A percentile compares a stretch with the other conserved stretches of the same genome.
phyloP scores from a whole-genome alignment of 306 rosid species.

The Malus asiatica region DNA sequence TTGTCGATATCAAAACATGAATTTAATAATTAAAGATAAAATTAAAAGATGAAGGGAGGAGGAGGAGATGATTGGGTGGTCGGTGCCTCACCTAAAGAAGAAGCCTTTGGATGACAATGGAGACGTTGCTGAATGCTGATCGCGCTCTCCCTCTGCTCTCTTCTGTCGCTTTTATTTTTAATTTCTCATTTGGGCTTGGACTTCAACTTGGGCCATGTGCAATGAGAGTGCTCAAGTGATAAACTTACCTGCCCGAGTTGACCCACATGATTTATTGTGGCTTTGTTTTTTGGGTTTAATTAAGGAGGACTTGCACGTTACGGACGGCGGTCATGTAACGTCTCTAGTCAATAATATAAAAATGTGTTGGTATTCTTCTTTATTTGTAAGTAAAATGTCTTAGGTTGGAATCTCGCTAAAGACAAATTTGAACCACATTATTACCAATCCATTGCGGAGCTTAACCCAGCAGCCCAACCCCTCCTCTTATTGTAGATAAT shows the following conservation, averaged over 20 bases:
- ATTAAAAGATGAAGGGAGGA: background rate
- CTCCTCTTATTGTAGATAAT: too few relatives aligned
- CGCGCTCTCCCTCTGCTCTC: background rate
- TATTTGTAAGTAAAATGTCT: too few relatives aligned
- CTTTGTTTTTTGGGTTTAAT: background rate
- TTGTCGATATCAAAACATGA: background rate
- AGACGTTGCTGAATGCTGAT: background rate
- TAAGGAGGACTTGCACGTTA: too few relatives aligned
- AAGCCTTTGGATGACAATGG: background rate
- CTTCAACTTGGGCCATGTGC: background rate
- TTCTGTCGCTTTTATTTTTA: background rate
- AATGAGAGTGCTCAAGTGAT: background rate
- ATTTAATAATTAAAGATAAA: background rate
- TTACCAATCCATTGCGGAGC: too few relatives aligned
- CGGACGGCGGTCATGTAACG: too few relatives aligned
- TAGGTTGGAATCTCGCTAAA: accelerated
- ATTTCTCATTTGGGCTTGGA: background rate
- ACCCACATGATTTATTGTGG: background rate
- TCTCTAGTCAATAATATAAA: too few relatives aligned
- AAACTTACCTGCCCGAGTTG: background rate
- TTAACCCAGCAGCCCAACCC: accelerated
- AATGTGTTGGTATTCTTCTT: too few relatives aligned
- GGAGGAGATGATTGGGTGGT: background rate
- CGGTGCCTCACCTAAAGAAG: background rate
- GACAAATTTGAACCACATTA: accelerated